A percentile compares a stretch with the other conserved stretches of the same genome.
phyloP scores from a whole-genome alignment of 495 filamentous ascomycete species.

The Stereocaulon alpinum region DNA sequence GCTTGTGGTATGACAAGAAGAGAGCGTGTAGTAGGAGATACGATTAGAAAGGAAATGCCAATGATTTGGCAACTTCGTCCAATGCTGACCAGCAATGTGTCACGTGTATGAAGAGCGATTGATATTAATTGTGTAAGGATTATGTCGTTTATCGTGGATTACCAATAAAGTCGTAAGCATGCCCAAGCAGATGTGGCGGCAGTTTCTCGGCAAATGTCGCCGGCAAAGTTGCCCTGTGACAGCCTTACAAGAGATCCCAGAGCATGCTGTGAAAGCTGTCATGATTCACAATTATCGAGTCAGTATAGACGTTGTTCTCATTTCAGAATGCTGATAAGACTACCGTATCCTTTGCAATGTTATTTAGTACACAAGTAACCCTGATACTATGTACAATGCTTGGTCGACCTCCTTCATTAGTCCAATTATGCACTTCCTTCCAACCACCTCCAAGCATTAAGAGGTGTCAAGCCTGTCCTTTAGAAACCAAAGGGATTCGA shows the following conservation, averaged over 20 bases:
- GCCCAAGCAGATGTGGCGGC: slow-evolving; percentile 3
- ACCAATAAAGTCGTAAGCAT: slow-evolving; percentile 12
- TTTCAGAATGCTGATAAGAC: background rate
- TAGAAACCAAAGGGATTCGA: slow-evolving; percentile 89
- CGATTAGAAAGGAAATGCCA: background rate
- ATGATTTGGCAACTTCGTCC: background rate
- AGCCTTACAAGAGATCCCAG: background rate
- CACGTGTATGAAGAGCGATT: background rate
- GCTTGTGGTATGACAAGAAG: background rate
- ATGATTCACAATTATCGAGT: too few relatives aligned
- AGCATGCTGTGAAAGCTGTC: background rate
- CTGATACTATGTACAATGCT: slow-evolving; percentile 12
- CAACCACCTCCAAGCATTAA: background rate
- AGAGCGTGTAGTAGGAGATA: background rate
- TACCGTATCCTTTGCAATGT: background rate
- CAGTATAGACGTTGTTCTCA: too few relatives aligned
- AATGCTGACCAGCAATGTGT: background rate
- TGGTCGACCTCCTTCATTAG: background rate
- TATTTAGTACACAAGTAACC: background rate
- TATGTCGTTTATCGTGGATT: background rate
- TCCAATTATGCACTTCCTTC: slow-evolving; percentile 3
- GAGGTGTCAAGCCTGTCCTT: background rate
- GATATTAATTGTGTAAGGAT: background rate
- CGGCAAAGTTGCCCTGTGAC: background rate
- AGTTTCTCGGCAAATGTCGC: background rate